Evolutionary conservation across 352 stramenopile species (phyloP), one percentile per base, ranked within the genome.

Genomic region (Blastocystis sp.): DNA sequence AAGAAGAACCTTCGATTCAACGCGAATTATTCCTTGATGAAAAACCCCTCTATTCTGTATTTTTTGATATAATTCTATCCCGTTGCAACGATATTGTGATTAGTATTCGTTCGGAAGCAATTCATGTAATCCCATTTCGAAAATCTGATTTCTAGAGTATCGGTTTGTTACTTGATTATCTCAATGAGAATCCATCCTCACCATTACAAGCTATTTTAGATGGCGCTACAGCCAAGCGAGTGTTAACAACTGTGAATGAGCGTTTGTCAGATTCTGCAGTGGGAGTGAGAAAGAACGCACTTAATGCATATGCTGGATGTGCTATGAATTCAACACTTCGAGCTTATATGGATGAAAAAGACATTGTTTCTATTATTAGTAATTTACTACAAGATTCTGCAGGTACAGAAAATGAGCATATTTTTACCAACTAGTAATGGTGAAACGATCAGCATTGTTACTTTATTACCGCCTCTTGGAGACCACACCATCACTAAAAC

Each of bases 41-140:
- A 56, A 64, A 84, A 27, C 73, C 73, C 30, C 73, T 84, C 24
- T 84, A 66, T 66, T 62, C 11, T 24, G 22, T 64, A 35, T 84
- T 84, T 44, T 84, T 84, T 42, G 15, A 30, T 15, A 27, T 84
- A 9, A 44, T 84, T 62, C n/a, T 84, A 7, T 35, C 27, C 27
- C 73, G 73, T 3, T 84, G 73, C 51, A 62, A 84, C 13, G 73
- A 84, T n/a, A 69, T 84, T 44, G 73, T 84, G 9, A 84, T 84
- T 30, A 66, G 44, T n/a, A 84, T 84, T 66, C 73, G 73, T 33
- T 27, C 48, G 0, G 73, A 84, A 84, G 73, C 73, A 22, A 48
- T 53, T 53, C 73, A 84, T 64, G 73, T 84, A 24, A 5, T 27
- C 7, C 22, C 1, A n/a, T 15, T 33, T 19, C 0, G 4, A 19